Evolutionary conservation across 176 grass and related monocot genomes (phyloP).

Genomic region (Carex parvula): DNA sequence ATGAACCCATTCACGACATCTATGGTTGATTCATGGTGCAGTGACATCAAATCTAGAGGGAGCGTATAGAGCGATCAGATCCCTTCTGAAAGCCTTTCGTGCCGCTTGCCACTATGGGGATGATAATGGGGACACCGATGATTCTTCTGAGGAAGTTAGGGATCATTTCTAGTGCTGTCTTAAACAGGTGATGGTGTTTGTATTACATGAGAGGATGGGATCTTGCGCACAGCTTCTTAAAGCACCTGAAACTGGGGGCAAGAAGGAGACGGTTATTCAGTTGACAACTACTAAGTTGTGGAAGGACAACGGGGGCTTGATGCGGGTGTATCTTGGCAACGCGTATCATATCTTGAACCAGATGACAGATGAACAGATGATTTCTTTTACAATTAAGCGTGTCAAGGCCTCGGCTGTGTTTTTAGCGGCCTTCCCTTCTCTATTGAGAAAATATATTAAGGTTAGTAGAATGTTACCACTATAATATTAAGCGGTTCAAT

Average conservation of each 20-base stretch:
- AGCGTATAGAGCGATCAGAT: conserved; percentile 51
- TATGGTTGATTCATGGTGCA: conserved; percentile 86
- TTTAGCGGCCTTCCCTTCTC: conserved; percentile 70
- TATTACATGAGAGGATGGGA: conserved; percentile 75
- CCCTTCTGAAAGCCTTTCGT: conserved; percentile 74
- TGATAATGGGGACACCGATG: conserved; percentile 39
- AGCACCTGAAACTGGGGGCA: conserved; percentile 66
- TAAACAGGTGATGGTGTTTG: conserved; percentile 92
- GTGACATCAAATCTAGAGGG: conserved; percentile 42
- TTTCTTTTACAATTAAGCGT: conserved; percentile 80
- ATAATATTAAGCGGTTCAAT: not conserved
- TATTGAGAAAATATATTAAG: conserved; percentile 97
- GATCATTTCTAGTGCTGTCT: conserved; percentile 78
- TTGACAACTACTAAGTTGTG: conserved; percentile 55
- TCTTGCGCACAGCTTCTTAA: conserved; percentile 63
- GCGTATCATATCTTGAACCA: conserved; percentile 90
- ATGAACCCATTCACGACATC: conserved; percentile 67
- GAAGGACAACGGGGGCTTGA: conserved; percentile 71
- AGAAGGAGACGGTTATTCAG: conserved; percentile 68
- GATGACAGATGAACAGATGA: conserved; percentile 97
- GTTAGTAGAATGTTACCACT: conserved; percentile 21
- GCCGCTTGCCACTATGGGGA: conserved; percentile 86
- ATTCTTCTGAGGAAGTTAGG: conserved; percentile 60
- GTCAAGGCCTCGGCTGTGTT: conserved; percentile 85
- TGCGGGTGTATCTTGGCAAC: conserved; percentile 84